Conservation (phyloP, 805 yeast genomes). For the Zygotorulaspora florentina region DNA sequence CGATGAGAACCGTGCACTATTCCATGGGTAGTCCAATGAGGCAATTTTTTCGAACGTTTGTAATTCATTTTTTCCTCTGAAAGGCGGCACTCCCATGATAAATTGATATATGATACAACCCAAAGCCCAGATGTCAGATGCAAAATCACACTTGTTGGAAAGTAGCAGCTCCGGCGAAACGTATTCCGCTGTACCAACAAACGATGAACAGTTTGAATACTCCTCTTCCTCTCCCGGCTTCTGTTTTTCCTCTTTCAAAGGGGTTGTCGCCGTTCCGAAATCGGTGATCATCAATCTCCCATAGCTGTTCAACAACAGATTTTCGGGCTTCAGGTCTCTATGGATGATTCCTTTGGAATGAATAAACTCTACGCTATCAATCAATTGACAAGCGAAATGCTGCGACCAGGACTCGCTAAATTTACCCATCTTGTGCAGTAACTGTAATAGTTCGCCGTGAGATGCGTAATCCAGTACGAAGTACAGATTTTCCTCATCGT, state of each 20-base stretch:
- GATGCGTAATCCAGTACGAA: constrained; percentile 93
- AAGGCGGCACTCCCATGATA: constrained; percentile 81
- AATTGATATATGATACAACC: constrained; percentile 87
- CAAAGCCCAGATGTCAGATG: constrained; percentile 89
- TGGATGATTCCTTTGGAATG: constrained; percentile 89
- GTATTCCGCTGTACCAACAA: constrained; percentile 97
- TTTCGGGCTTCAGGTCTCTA: constrained; percentile 93
- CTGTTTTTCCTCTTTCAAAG: neutral
- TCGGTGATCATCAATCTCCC: constrained; percentile 91
- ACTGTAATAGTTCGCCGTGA: constrained; percentile 84
- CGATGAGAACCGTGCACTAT: constrained; percentile 2
- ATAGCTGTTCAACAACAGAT: constrained; percentile 76
- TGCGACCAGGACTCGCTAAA: constrained; percentile 68
- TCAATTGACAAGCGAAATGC: constrained; percentile 78
- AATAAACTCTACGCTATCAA: constrained; percentile 88
- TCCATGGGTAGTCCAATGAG: constrained; percentile 66
- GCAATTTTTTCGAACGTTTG: constrained; percentile 87
- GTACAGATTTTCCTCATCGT: constrained; percentile 80
- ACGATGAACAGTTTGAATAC: constrained; percentile 49
- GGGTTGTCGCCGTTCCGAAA: constrained; percentile 80
- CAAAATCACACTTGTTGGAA: constrained; percentile 74
- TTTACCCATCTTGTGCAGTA: constrained; percentile 74
- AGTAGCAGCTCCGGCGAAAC: constrained; percentile 88
- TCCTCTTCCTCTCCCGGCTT: neutral
- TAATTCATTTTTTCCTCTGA: constrained; percentile 80